Evolutionary conservation across 2,329 filamentous ascomycete species (phyloP), one percentile per base, ranked within the genome.

Genomic region (Fusarium newnesense): DNA sequence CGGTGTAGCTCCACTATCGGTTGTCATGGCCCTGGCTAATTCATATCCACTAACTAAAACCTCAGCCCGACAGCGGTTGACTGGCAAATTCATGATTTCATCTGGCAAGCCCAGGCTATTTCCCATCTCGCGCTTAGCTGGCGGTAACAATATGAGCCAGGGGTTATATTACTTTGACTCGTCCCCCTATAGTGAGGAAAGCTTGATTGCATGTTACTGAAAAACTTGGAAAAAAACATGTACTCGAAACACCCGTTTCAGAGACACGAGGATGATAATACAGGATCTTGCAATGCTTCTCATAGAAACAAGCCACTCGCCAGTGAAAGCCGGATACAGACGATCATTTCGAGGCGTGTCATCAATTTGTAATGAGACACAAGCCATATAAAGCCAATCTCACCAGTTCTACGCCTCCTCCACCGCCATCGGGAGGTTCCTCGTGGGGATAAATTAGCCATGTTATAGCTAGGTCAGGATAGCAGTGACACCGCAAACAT

Each of bases 41-140:
- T 50, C 64, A 65, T 70, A 61, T 46, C 66, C 70, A 68, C 72
- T 56, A 75, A 70, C 61, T 37, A 73, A 73, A 59, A 57, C 59
- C 54, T 62, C 73, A 69, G 60, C 53, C 62, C 46, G 37, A 64
- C 69, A 75, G 74, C 70, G 24, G 65, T 62, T 40, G 47, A 49
- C 63, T 58, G 56, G 39, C 52, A 67, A 62, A 69, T 68, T 65
- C 63, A 64, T 75, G 60, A 69, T 72, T 69, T 72, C 67, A 72
- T 75, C 63, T 46, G 39, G 43, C 39, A 40, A 43, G 57, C 47
- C 71, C 60, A 54, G 61, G 59, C 59, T 70, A 57, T 61, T 70
- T 68, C 44, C 59, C 66, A 49, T 65, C 68, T 68, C 53, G 53
- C 40, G 70, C 30, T 69, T 69, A 73, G 63, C 67, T 75, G 73